Conservation (phyloP, 768 basidiomycete species). For the Lentinula boryana region DNA sequence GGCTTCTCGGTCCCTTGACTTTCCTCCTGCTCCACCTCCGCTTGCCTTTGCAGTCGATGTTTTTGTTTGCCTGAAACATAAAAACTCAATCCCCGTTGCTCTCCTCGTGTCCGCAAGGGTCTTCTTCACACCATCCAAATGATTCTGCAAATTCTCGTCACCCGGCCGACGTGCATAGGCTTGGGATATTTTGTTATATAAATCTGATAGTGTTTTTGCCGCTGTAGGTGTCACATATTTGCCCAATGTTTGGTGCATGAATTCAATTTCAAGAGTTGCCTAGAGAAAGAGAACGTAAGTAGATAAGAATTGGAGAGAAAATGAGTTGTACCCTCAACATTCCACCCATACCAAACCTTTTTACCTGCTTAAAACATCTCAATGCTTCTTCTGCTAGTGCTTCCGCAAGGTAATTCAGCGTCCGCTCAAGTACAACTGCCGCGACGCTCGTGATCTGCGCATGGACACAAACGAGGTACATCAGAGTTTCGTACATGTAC, state of each 20-base stretch:
- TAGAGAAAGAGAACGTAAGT: constrained; percentile 23
- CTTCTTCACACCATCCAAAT: constrained; percentile 89
- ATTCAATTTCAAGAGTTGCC: constrained; percentile 99
- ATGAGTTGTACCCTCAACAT: constrained; percentile 73
- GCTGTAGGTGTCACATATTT: constrained; percentile 81
- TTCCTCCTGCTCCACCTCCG: neutral
- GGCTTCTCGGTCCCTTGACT: neutral
- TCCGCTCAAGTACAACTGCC: constrained; percentile 75
- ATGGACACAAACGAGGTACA: constrained; percentile 88
- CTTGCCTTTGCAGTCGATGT: constrained; percentile 9
- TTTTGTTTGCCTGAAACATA: constrained; percentile 85
- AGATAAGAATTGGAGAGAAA: constrained; percentile 11
- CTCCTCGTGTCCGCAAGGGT: constrained; percentile 82
- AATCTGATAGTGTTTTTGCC: constrained; percentile 78
- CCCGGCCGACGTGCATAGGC: constrained; percentile 83
- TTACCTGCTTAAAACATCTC: constrained; percentile 81
- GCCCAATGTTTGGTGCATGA: constrained; percentile 93
- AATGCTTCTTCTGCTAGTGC: constrained; percentile 81
- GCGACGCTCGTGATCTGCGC: constrained; percentile 83
- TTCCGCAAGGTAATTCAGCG: constrained; percentile 73
- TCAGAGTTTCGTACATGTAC: constrained; percentile 86
- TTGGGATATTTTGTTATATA: constrained; percentile 93
- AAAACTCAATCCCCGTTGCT: constrained; percentile 89
- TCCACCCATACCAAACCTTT: constrained; percentile 94
- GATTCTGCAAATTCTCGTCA: constrained; percentile 79